Percentiles rank a stretch among this genome's conserved stretches.
Evolutionary conservation across 2,329 filamentous ascomycete species (phyloP).

Genomic region (Clarireedia paspali): DNA sequence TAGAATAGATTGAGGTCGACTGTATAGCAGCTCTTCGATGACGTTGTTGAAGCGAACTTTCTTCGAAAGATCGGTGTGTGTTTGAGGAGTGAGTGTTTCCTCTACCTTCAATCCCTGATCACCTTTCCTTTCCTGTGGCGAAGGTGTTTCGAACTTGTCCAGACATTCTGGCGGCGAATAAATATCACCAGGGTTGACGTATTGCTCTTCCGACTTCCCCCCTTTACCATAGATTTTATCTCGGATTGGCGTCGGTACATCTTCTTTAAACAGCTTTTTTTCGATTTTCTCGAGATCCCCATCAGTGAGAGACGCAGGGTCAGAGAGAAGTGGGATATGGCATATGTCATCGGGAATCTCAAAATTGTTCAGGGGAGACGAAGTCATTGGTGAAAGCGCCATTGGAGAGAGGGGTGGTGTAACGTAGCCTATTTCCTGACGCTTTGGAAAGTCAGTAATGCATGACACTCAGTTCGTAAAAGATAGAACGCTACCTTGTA

Average conservation of each 20-base stretch:
- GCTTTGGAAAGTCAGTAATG: slow-evolving; percentile 10
- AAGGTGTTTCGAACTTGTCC: slow-evolving; percentile 2
- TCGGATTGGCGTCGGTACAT: slow-evolving; percentile 20
- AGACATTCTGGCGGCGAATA: slow-evolving; percentile 16
- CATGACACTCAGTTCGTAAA: neutral
- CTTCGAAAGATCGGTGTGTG: slow-evolving; percentile 11
- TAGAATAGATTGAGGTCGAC: slow-evolving; percentile 1
- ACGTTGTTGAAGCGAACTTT: slow-evolving; percentile 24
- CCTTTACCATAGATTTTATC: neutral
- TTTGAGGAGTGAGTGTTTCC: slow-evolving; percentile 23
- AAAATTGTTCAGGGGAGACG: slow-evolving; percentile 21
- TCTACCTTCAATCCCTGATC: slow-evolving; percentile 25
- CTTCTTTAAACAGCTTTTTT: slow-evolving; percentile 24
- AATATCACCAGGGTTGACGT: slow-evolving; percentile 63
- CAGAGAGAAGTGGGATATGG: slow-evolving; percentile 20
- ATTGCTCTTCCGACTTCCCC: slow-evolving; percentile 32
- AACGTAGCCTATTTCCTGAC: slow-evolving; percentile 8
- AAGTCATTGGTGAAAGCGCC: neutral
- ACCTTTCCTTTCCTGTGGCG: slow-evolving; percentile 5
- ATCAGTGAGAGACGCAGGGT: slow-evolving; percentile 19
- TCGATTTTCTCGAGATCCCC: slow-evolving; percentile 23
- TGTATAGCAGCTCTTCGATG: slow-evolving; percentile 19
- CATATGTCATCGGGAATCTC: slow-evolving; percentile 9
- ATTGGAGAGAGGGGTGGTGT: slow-evolving; percentile 27
- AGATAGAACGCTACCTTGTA: slow-evolving; percentile 22